Evolutionary conservation across 2,329 filamentous ascomycete genomes (phyloP).

Genomic region (Cryphonectria parasitica): DNA sequence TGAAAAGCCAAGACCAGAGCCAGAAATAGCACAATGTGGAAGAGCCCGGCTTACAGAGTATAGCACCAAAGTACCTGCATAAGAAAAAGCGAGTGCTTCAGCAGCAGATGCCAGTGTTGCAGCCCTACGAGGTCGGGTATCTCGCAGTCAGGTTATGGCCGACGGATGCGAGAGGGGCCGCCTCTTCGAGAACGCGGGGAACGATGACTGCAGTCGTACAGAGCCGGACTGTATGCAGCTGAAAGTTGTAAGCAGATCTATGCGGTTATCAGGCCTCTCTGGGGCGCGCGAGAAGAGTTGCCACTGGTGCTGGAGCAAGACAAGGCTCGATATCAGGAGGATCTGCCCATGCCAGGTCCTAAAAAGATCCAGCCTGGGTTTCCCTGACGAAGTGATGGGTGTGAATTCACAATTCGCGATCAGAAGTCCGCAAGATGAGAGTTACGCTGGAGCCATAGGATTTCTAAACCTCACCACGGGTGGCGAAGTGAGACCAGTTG

Average conservation of each 20-base stretch:
- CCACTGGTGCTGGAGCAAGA: conserved; percentile 2
- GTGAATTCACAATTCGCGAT: neutral
- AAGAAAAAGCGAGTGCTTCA: neutral
- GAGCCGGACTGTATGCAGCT: neutral
- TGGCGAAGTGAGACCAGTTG: conserved; percentile 24
- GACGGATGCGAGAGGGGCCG: conserved; percentile 3
- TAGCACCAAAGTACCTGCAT: neutral
- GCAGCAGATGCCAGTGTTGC: neutral
- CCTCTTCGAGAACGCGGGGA: neutral
- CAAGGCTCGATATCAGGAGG: neutral
- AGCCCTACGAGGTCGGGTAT: neutral
- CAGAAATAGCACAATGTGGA: conserved; percentile 5
- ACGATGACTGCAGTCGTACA: neutral
- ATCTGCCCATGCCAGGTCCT: neutral
- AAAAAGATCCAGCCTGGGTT: neutral
- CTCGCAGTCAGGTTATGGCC: neutral
- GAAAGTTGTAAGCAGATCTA: neutral
- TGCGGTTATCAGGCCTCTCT: neutral
- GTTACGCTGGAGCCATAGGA: neutral
- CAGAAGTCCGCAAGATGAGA: neutral
- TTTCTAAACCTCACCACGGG: conserved; percentile 11
- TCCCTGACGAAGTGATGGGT: neutral
- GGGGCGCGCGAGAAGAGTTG: neutral
- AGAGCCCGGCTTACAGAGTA: conserved; percentile 20
- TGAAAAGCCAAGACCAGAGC: neutral